Percentiles rank a stretch among this genome's conserved stretches.
These are phyloP conservation scores for Lactifluus echinatus DNA, from an alignment of 768 basidiomycete genomes.

Conservation along the genomic window DNA sequence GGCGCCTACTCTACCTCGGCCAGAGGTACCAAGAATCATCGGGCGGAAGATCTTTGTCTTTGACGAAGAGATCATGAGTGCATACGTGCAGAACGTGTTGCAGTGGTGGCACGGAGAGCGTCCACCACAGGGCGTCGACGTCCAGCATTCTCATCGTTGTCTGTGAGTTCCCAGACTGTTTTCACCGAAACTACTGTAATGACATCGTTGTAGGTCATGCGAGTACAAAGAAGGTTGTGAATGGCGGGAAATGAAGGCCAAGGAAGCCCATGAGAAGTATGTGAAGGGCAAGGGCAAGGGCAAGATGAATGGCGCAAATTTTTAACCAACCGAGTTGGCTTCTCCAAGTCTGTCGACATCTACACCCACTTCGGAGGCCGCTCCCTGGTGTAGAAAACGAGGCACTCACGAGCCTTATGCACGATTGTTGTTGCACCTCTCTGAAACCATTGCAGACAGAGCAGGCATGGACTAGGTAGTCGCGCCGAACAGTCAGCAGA, in stretches of 20 bases:
- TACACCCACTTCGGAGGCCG: not conserved
- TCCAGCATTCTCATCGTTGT: constrained; percentile 55
- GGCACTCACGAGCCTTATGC: too few relatives aligned
- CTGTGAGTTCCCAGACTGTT: constrained; percentile 38
- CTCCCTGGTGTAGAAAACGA: not conserved
- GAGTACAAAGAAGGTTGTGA: constrained; percentile 38
- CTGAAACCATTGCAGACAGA: too few relatives aligned
- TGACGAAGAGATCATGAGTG: constrained; percentile 43
- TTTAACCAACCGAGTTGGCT: not conserved
- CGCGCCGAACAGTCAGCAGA: too few relatives aligned
- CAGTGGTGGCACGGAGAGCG: constrained; percentile 73
- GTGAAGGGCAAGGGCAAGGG: not conserved
- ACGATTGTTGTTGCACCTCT: too few relatives aligned
- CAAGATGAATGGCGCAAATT: not conserved
- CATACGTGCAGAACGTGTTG: constrained; percentile 45
- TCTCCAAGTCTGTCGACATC: not conserved
- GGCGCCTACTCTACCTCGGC: not conserved
- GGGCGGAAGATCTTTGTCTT: constrained; percentile 55
- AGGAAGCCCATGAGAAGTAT: constrained; percentile 15
- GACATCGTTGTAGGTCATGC: constrained; percentile 24
- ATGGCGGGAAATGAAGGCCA: constrained; percentile 31
- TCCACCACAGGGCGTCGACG: constrained; percentile 58
- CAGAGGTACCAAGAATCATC: constrained; percentile 38
- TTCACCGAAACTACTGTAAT: not conserved
- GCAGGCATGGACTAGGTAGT: too few relatives aligned